phyloP scores from a whole-genome alignment of 202 grass and related monocot genomes.

The Tripidium arundinaceum region DNA sequence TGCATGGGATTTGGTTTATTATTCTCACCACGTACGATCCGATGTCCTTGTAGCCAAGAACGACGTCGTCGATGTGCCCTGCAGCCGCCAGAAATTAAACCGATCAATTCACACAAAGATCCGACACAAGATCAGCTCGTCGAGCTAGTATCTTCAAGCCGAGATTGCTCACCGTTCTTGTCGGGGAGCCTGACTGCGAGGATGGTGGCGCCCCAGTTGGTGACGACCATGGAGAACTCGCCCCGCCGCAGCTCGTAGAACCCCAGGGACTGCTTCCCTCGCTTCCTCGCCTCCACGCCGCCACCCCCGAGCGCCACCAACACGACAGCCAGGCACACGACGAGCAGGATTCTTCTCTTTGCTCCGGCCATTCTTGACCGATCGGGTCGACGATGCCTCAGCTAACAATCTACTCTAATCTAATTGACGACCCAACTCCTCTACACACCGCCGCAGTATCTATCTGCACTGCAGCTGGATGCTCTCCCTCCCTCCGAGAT shows the following conservation, averaged over 20 bases:
- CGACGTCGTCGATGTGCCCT: conserved; percentile 77
- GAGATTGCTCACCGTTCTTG: conserved; percentile 50
- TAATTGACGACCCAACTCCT: not conserved
- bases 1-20: not conserved
- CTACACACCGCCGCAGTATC: not conserved
- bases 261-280: conserved; percentile 42
- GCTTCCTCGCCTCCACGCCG: conserved; percentile 32
- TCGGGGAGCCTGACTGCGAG: conserved; percentile 60
- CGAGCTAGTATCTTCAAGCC: too few relatives aligned
- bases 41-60: conserved; percentile 76
- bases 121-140: too few relatives aligned
- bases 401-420: not conserved
- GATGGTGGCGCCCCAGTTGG: conserved; percentile 72
- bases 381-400: not conserved
- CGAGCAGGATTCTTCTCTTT: not conserved
- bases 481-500: too few relatives aligned
- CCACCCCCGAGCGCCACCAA: not conserved
- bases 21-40: conserved; percentile 47
- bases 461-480: too few relatives aligned
- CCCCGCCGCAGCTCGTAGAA: conserved; percentile 75
- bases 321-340: not conserved
- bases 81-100: not conserved
- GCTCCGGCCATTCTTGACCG: not conserved
- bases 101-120: not conserved
- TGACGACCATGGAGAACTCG: conserved; percentile 62